Percentiles rank a stretch among this genome's conserved stretches.
Evolutionary conservation across 2,329 filamentous ascomycete species (phyloP).

Genomic region (Nemania serpens): DNA sequence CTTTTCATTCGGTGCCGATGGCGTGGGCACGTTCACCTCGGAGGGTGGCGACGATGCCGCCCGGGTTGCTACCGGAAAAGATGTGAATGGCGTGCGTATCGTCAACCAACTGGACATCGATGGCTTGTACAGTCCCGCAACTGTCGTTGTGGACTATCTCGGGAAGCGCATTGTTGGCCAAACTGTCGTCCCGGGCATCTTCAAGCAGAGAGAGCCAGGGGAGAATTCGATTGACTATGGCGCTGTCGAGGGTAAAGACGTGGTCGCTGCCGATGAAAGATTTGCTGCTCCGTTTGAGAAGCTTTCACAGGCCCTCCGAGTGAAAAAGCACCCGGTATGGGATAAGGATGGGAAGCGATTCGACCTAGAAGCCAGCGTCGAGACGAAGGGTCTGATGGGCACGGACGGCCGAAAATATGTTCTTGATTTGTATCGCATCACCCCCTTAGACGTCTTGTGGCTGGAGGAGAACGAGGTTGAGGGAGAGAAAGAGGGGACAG

Average conservation of each 20-base stretch:
- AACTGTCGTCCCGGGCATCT: constrained; percentile 97
- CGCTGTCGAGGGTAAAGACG: constrained; percentile 94
- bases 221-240: constrained; percentile 99
- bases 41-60: constrained; percentile 97
- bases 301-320: constrained; percentile 85
- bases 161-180: constrained; percentile 97
- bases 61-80: constrained; percentile 93
- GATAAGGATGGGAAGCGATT: constrained; percentile 92
- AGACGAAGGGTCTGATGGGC: constrained; percentile 96
- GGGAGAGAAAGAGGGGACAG: constrained; percentile 48
- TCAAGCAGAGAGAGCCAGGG: constrained; percentile 95
- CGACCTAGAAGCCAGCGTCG: constrained; percentile 91
- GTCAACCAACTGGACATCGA: constrained; percentile 98
- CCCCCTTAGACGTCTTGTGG: constrained; percentile 89
- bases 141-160: constrained; percentile 94
- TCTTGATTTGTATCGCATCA: constrained; percentile 93
- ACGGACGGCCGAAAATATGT: constrained; percentile 97
- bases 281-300: constrained; percentile 86
- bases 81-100: constrained; percentile 89
- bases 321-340: constrained; percentile 97
- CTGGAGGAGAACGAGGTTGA: constrained; percentile 72
- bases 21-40: constrained; percentile 93
- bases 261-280: constrained; percentile 86
- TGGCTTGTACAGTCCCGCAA: constrained; percentile 92
- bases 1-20: constrained; percentile 97